Percentiles rank a stretch among this genome's conserved stretches.
These are phyloP conservation scores for Talaromyces sp. DNA, from an alignment of 2,329 filamentous ascomycete genomes.

Conservation along the genomic window DNA sequence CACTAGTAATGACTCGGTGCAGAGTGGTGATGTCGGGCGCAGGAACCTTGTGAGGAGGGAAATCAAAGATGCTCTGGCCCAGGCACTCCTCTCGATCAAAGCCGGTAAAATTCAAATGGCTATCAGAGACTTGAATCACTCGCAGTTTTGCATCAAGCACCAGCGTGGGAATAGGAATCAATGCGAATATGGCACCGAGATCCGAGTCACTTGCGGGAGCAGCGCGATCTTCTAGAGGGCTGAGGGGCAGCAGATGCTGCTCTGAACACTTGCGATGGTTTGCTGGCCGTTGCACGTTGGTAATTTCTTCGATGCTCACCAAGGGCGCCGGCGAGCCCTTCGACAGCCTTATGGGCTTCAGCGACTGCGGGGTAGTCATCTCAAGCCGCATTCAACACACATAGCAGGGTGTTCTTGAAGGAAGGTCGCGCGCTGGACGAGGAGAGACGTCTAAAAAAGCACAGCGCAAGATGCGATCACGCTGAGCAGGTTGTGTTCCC, in stretches of 20 bases:
- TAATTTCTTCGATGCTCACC: background rate
- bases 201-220: constrained; percentile 3
- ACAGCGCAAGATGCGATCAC: no score
- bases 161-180: constrained; percentile 34
- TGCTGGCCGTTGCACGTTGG: background rate
- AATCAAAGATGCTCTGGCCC: constrained; percentile 34
- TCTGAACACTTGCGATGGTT: background rate
- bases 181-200: constrained; percentile 19
- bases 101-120: constrained; percentile 33
- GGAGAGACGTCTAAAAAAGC: no score
- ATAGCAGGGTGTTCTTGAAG: background rate
- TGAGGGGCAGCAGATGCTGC: background rate
- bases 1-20: constrained; percentile 32
- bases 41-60: constrained; percentile 29
- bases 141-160: constrained; percentile 31
- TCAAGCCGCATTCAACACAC: background rate
- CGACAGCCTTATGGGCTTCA: background rate
- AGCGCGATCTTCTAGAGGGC: constrained; percentile 1
- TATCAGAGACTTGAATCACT: constrained; percentile 42
- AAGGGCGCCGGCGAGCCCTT: background rate
- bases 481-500: background rate
- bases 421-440: no score
- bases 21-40: constrained; percentile 32
- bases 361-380: background rate
- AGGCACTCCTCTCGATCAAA: constrained; percentile 30